These are phyloP conservation scores for sorghum (Sorghum bicolor) DNA, from an alignment of 176 grass and related monocot species.

Conservation along the genomic window DNA sequence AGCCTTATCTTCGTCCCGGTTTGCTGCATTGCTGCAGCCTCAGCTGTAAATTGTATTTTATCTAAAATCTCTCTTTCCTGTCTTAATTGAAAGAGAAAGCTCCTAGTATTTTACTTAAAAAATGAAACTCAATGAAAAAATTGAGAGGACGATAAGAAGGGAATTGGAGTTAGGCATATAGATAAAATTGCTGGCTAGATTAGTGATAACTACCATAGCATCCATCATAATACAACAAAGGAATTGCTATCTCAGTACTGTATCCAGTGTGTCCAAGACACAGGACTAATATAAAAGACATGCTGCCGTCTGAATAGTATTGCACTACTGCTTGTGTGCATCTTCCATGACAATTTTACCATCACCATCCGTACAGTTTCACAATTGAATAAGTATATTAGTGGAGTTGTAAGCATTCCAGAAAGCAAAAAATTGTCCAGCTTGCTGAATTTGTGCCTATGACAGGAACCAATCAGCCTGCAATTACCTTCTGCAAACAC, in stretches of 20 bases:
- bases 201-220: slow-evolving; percentile 8
- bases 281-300: slow-evolving; percentile 36
- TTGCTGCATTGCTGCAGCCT: not conserved
- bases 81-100: not conserved
- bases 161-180: slow-evolving; percentile 9
- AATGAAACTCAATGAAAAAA: not conserved
- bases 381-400: not conserved
- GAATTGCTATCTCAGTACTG: slow-evolving; percentile 5
- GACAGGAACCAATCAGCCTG: not conserved
- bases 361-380: slow-evolving; percentile 24
- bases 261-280: slow-evolving; percentile 6
- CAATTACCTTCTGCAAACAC: not conserved
- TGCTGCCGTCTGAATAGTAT: slow-evolving; percentile 43
- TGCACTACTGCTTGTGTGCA: slow-evolving; percentile 22
- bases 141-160: slow-evolving; percentile 26
- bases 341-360: slow-evolving; percentile 33
- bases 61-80: not conserved
- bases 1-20: not conserved
- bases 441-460: not conserved
- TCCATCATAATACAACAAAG: slow-evolving; percentile 11
- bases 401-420: not conserved
- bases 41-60: not conserved
- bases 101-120: not conserved
- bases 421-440: not conserved
- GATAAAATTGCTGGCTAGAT: slow-evolving; percentile 26